Base-by-base conservation (phyloP, 2,329 filamentous ascomycete species). In the Fulvia fulva region DNA sequence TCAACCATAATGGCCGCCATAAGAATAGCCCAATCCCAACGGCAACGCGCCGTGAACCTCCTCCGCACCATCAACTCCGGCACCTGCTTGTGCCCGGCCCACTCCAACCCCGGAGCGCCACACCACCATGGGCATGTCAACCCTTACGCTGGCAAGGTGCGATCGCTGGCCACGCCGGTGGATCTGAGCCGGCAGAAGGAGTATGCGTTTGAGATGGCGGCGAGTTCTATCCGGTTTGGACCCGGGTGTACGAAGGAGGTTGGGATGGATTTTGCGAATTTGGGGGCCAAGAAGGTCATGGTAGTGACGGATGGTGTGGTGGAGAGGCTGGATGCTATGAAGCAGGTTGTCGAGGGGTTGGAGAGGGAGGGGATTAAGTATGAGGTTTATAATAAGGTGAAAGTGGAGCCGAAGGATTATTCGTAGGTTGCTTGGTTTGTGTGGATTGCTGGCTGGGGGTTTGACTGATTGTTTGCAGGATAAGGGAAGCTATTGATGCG, bases 171-270 rank as follows among this genome's bases (percentile, higher is more conserved):
- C n/a, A 93, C 90, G 0, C 90, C 92, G 0, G 77, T 88, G 26
- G 87, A 91, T 68, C 76, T 81, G 8, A 82, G 83, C 2, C 83
- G 86, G 63, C 84, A 91, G 70, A 96, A 95, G 73, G 94, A 99
- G 74, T 99, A 99, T 77, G 94, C 94, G 14, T 99, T 99, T 72
- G 94, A 99, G 75, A 96, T 99, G 93, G 94, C 94, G 0, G 91
- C 94, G 1, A 96, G 90, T 1, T 90, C 88, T 26, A 97, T 99
- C 70, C 86, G 94, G 12, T 99, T 97, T 68, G 94, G 94, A 0
- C 90, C 91, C 0, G 94, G 94, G 5, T 89, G 88, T 57, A 99
- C 94, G 23, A 90, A 91, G 74, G 94, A 99, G 75, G 91, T 99
- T 21, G 94, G 94, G 63, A 97, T 97, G 37, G 94, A 99, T 75